Percentiles rank a stretch among this genome's conserved stretches.
Evolutionary conservation across 768 basidiomycete genomes (phyloP).

Genomic region (Tremella fuciformis): DNA sequence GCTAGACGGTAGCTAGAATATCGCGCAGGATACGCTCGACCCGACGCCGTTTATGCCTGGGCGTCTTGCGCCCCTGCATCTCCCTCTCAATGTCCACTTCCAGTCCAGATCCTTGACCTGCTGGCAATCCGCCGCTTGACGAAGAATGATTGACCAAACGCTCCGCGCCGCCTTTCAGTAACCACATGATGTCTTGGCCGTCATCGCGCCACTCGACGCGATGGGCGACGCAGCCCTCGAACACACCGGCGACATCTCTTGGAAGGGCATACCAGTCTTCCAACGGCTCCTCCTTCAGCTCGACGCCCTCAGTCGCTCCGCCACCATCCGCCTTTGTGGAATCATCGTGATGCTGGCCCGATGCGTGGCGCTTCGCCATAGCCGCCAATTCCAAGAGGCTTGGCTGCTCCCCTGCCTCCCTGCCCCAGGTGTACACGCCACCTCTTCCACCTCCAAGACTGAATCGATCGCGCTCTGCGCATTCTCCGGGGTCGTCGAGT

Average conservation of each 20-base stretch:
- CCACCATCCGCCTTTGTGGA: neutral
- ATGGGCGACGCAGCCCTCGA: conserved; percentile 21
- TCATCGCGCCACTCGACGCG: conserved; percentile 23
- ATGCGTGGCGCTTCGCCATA: neutral
- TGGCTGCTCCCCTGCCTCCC: conserved; percentile 40
- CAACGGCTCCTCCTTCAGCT: conserved; percentile 1
- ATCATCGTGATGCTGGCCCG: neutral
- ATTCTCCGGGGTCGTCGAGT: neutral
- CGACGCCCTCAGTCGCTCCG: neutral
- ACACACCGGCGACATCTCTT: conserved; percentile 28
- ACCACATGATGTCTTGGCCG: conserved; percentile 36
- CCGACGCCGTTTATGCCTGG: neutral
- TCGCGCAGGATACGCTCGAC: neutral
- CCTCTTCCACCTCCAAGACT: conserved; percentile 26
- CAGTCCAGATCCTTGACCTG: too few species aligned
- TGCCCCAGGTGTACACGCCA: conserved; percentile 36
- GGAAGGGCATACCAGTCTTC: conserved; percentile 29
- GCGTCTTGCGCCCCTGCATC: neutral
- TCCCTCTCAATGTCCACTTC: too few species aligned
- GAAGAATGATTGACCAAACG: neutral
- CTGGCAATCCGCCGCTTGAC: too few species aligned
- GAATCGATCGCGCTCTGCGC: neutral
- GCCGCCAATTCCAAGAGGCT: neutral
- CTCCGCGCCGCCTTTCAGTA: conserved; percentile 26
- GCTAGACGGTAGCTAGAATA: neutral